A percentile compares a stretch with the other conserved stretches of the same genome.
phyloP scores from a whole-genome alignment of 2,329 filamentous ascomycete species.

The Helminthosporium solani region DNA sequence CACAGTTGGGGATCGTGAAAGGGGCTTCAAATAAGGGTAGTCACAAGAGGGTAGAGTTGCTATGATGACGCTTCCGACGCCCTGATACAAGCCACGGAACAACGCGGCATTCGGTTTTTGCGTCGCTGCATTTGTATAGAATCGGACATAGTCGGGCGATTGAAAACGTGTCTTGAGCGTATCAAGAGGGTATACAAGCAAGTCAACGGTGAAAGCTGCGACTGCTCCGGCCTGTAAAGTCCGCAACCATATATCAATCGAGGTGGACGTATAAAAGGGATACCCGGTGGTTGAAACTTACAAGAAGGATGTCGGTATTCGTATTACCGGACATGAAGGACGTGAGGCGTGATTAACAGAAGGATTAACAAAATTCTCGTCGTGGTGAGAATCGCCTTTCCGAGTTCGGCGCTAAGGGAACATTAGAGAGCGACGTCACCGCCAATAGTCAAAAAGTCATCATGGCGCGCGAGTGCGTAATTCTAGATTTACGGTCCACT shows the following conservation, averaged over 20 bases:
- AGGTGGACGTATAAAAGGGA: neutral
- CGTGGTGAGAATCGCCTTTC: neutral
- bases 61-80: slow-evolving; percentile 79
- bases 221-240: slow-evolving; percentile 73
- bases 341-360: neutral
- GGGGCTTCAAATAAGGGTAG: neutral
- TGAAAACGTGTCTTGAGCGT: slow-evolving; percentile 87
- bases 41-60: slow-evolving; percentile 84
- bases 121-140: slow-evolving; percentile 62
- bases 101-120: slow-evolving; percentile 57
- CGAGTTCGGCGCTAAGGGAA: slow-evolving; percentile 10
- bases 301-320: slow-evolving; percentile 58
- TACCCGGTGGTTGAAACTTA: slow-evolving; percentile 34
- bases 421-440: slow-evolving; percentile 21
- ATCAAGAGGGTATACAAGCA: slow-evolving; percentile 84
- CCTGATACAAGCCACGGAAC: slow-evolving; percentile 80
- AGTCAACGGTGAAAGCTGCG: slow-evolving; percentile 82
- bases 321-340: slow-evolving; percentile 38
- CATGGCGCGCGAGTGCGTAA: no score
- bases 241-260: slow-evolving; percentile 3
- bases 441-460: neutral
- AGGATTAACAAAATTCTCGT: neutral
- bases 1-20: neutral
- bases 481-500: no score
- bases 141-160: slow-evolving; percentile 69